Base-by-base conservation (phyloP, 2,329 filamentous ascomycete species). In the Aspergillus sp. region DNA sequence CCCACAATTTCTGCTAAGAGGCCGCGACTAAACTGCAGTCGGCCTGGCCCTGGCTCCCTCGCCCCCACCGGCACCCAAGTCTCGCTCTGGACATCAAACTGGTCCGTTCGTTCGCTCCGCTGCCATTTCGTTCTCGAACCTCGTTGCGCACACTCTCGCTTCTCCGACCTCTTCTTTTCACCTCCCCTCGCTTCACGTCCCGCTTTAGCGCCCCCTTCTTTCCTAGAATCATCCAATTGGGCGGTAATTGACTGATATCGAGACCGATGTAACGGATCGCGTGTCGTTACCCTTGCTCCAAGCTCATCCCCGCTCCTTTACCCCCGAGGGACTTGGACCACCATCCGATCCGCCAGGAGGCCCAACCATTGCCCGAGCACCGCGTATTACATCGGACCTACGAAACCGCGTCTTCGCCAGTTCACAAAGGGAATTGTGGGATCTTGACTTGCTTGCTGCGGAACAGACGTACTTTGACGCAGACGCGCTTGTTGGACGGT, bases 211-310 rank as follows among this genome's bases (percentile, higher is more conserved):
- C 54, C 41, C 41, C 41, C 51, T 38, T 49, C 39, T 41, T 55
- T 47, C 39, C 36, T 34, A 26, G 42, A 30, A 53, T 39, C 44
- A 44, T 17, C 39, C 51, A 60, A 60, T 61, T 62, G 57, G 48
- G 48, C 49, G 47, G 51, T 36, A 61, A 52, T 60, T 57, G 48
- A 56, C 61, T 55, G 55, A 54, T 49, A 58, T 62, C 53, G 59
- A 63, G 59, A 61, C 62, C 59, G 59, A 66, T 66, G 64, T 64
- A 62, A 66, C 62, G 58, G 61, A 62, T 64, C 62, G 61, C 59
- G 61, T 62, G 56, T 62, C 53, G 56, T 58, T 61, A 59, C 56
- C 58, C 57, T 64, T 65, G 56, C 62, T 64, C 52, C 63, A 56
- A 59, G 59, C 58, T 51, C 56, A 59, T 50, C 56, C 55, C 61